Conservation (phyloP, 1,139 yeast species). For the Debaryomyces sp. region DNA sequence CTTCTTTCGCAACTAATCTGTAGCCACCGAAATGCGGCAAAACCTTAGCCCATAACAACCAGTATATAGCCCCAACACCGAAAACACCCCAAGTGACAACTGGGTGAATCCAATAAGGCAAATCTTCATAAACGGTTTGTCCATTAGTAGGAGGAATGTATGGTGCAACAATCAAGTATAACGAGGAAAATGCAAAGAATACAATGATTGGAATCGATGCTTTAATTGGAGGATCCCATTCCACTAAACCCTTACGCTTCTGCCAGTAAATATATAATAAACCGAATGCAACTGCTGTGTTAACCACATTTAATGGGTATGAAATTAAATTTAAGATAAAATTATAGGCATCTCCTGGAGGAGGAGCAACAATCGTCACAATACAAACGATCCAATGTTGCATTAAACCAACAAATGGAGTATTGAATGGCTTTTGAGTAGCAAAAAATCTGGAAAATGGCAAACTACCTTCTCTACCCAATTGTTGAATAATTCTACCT, state of each 20-base stretch:
- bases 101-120: constrained; percentile 83
- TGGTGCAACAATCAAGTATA: constrained; percentile 78
- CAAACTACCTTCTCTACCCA: constrained; percentile 52
- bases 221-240: constrained; percentile 77
- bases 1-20: constrained; percentile 57
- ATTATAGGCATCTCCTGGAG: constrained; percentile 54
- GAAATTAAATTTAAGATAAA: constrained; percentile 51
- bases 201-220: constrained; percentile 65
- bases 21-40: constrained; percentile 65
- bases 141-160: constrained; percentile 74
- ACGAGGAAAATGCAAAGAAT: constrained; percentile 68
- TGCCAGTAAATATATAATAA: constrained; percentile 47
- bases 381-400: constrained; percentile 59
- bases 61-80: constrained; percentile 69
- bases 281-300: constrained; percentile 49
- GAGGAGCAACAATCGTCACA: constrained; percentile 50
- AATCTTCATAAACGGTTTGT: constrained; percentile 62
- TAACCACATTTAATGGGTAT: constrained; percentile 53
- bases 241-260: constrained; percentile 50
- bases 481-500: constrained; percentile 51
- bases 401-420: constrained; percentile 59
- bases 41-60: constrained; percentile 66
- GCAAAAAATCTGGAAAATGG: constrained; percentile 51
- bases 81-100: constrained; percentile 84
- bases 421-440: constrained; percentile 43